These are phyloP conservation scores for Dryas drummondii DNA, from an alignment of 306 rosid genomes.

Conservation along the genomic window DNA sequence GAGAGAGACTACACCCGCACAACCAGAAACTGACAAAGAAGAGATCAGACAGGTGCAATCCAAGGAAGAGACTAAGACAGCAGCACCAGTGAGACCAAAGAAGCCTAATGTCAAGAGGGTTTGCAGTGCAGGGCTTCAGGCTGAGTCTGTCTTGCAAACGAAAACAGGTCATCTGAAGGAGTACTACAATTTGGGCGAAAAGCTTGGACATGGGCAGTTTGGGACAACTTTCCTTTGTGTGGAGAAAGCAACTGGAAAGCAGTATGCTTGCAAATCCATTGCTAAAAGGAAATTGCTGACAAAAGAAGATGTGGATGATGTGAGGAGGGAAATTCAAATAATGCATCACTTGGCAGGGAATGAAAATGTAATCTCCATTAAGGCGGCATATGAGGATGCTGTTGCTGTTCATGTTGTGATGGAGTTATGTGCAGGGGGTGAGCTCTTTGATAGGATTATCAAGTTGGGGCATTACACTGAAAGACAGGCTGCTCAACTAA, in stretches of 20 bases:
- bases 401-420: slow-evolving; percentile 84
- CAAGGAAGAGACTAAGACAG: slow-evolving; percentile 20
- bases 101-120: slow-evolving; percentile 50
- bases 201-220: slow-evolving; percentile 83
- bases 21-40: not conserved
- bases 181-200: slow-evolving; percentile 51
- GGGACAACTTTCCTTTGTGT: slow-evolving; percentile 77
- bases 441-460: slow-evolving; percentile 81
- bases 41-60: not conserved
- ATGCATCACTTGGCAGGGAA: slow-evolving; percentile 86
- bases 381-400: slow-evolving; percentile 79
- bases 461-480: slow-evolving; percentile 71
- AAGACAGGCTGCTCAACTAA: slow-evolving; percentile 71
- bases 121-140: slow-evolving; percentile 64
- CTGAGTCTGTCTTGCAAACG: slow-evolving; percentile 56
- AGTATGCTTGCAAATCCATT: slow-evolving; percentile 86
- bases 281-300: slow-evolving; percentile 65
- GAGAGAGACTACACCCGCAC: slow-evolving; percentile 25
- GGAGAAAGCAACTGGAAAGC: slow-evolving; percentile 65
- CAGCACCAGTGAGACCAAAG: slow-evolving; percentile 28
- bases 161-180: slow-evolving; percentile 69
- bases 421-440: slow-evolving; percentile 92
- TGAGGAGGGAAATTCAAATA: slow-evolving; percentile 88
- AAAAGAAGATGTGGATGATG: slow-evolving; percentile 75
- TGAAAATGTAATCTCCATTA: slow-evolving; percentile 53